Conservation (phyloP, 139 green algal genomes). For the Pleodorina starrii region DNA sequence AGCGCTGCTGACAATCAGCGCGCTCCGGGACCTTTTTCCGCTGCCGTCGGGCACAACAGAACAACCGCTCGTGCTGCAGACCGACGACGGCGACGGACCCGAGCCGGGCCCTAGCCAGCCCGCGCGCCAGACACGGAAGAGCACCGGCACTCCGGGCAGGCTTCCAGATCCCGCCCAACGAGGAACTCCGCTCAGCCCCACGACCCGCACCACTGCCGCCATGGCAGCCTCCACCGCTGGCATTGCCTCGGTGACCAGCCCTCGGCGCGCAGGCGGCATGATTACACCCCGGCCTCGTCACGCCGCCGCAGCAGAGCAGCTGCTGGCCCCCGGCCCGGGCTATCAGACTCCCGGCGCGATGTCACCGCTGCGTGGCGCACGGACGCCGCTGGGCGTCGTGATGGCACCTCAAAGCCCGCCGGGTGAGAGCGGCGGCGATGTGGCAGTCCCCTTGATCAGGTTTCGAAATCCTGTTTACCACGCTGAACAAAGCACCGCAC, state of each 20-base stretch:
- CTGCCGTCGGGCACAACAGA: slow-evolving; percentile 1
- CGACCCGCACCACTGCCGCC: too few relatives aligned
- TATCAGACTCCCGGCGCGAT: neutral
- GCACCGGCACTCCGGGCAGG: too few relatives aligned
- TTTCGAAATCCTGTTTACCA: too few relatives aligned
- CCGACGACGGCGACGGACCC: neutral
- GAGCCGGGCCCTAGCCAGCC: neutral
- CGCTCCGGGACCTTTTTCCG: slow-evolving; percentile 31
- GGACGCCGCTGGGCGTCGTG: neutral
- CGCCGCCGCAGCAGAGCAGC: neutral
- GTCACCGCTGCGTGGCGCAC: slow-evolving; percentile 22
- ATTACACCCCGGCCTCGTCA: neutral
- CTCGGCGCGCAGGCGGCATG: neutral
- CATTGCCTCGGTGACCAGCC: too few relatives aligned
- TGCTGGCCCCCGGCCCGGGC: neutral
- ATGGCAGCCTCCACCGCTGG: too few relatives aligned
- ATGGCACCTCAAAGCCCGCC: neutral
- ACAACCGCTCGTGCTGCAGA: neutral
- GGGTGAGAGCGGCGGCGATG: too few relatives aligned
- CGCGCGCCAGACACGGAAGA: neutral
- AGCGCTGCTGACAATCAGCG: neutral
- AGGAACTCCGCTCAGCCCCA: too few relatives aligned
- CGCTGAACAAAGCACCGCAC: too few relatives aligned
- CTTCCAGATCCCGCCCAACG: too few relatives aligned
- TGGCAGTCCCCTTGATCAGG: too few relatives aligned